Base-by-base conservation (phyloP, 1,284 basidiomycete genomes). In the Grifola frondosa region DNA sequence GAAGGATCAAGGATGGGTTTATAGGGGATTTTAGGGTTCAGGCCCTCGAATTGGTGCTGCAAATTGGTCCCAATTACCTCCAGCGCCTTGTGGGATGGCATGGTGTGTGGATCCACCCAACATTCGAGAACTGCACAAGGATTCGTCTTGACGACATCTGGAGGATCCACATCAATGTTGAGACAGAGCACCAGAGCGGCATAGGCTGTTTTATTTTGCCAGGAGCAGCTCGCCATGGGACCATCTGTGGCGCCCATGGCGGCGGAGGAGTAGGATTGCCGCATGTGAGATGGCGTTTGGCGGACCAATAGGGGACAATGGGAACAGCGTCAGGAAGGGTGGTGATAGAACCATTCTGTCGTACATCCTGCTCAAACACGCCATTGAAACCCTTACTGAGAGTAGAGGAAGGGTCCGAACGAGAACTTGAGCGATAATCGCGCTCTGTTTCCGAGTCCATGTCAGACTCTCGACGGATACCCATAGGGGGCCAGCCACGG, bases 81-180 rank as follows among this genome's bases (percentile, higher is more conserved):
- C 15, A 93, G 73, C 30, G 92, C 94, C 64, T 96, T 96, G 49
- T 88, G 81, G 1, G 86, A 87, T 17, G 87, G 89, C 73, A 94
- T 80, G 21, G 84, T 87, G 51, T 88, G 87, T 2, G 96, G 96
- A 67, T 99, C 96, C 31, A 98, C 90, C 96, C 96, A 99, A 56
- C 93, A 95, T 67, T 99, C 96, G 39, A 97, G 75, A 39, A 90
- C 87, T 0, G 96, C 94, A 60, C 93, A 97, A 1, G 96, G 97
- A 53, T 89, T 91, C 8, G 97, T 98, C 75, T 98, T 99, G 68
- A 97, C 88, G 37, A 97, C 77, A 61, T 99, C 96, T 45, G 96
- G 96, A 13, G 96, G 96, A 61, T 99, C 96, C 30, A 97, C 93
- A 43, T 97, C 95, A 60, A 99, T 91, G 69, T 99, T 98, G 32